Base-by-base conservation (phyloP, 208 protist species). In the Wallacemonas sp. region DNA sequence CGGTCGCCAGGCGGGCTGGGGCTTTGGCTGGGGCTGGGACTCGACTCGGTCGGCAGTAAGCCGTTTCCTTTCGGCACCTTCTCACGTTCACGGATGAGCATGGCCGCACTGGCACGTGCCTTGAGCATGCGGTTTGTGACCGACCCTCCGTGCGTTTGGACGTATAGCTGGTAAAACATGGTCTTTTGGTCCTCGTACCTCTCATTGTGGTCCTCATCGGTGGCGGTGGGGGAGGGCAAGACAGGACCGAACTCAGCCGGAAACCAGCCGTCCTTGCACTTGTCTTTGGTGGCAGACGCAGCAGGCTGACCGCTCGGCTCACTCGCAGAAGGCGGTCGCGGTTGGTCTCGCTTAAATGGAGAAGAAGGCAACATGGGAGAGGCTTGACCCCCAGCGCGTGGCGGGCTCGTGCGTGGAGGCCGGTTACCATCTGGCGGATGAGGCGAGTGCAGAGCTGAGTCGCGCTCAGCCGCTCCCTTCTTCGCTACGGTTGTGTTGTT, bases 211-310 rank as follows among this genome's bases (percentile, higher is more conserved):
- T 58, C 51, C 9, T 58, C 51, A 4, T 6, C 28, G 0, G n/a
- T 58, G 5, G 24, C 12, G 2, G 19, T 8, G 3, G 51, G 51
- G n/a, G 51, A 58, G 8, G 5, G 31, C 30, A 58, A 3, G 30
- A 58, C 24, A 6, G 51, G 51, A 38, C 51, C 51, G n/a, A 58
- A 58, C 51, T 58, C 51, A 3, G 51, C 30, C 19, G 51, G 51
- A n/a, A 14, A 58, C 51, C 51, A 58, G 6, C 8, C 30, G n/a
- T 58, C 51, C 6, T 2, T 41, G 14, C n/a, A 3, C 30, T 6
- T 15, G 14, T 55, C 47, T 27, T n/a, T n/a, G n/a, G n/a, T n/a
- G n/a, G n/a, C n/a, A n/a, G n/a, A n/a, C n/a, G n/a, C n/a, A n/a
- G n/a, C n/a, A n/a, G n/a, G n/a, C n/a, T n/a, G n/a, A n/a, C n/a